Conservation (phyloP, 805 yeast species). For the Ogataea chonburiensis region DNA sequence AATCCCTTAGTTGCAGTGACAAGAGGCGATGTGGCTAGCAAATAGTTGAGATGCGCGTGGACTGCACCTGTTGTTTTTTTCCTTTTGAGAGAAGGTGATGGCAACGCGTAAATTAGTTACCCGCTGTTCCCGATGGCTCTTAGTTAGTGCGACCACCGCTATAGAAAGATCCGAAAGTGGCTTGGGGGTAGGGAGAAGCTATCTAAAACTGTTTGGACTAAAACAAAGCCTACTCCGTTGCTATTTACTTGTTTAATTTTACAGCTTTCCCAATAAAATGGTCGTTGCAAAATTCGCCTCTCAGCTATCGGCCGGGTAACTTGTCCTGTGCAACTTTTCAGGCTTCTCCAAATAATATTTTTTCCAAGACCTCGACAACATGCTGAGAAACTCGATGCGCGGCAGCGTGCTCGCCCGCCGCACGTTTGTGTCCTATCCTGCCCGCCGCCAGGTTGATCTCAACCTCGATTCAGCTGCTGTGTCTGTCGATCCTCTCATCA, state of each 20-base stretch:
- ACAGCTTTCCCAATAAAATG: slow-evolving; percentile 17
- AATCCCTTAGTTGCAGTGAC: slow-evolving; percentile 6
- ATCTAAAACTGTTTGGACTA: slow-evolving; percentile 12
- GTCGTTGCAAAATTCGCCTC: slow-evolving; percentile 18
- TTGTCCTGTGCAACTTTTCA: slow-evolving; percentile 1
- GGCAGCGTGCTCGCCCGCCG: slow-evolving; percentile 2
- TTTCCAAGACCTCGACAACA: slow-evolving; percentile 5
- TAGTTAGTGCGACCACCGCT: slow-evolving; percentile 6
- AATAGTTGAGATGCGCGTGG: slow-evolving; percentile 6
- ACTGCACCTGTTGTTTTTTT: slow-evolving; percentile 5
- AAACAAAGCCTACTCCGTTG: slow-evolving; percentile 15
- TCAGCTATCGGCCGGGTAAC: slow-evolving; percentile 12
- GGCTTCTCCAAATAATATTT: too few species aligned
- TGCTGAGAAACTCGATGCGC: slow-evolving; percentile 5
- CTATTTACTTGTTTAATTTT: slow-evolving; percentile 20
- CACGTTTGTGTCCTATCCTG: slow-evolving; percentile 7
- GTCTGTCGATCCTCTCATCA: slow-evolving; percentile 19
- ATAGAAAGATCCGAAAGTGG: slow-evolving; percentile 1
- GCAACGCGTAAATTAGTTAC: slow-evolving; percentile 14
- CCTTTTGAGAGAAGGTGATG: slow-evolving; percentile 8
- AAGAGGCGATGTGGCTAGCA: slow-evolving; percentile 10
- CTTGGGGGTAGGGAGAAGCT: slow-evolving; percentile 5
- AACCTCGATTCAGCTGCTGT: slow-evolving; percentile 3
- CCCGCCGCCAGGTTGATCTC: slow-evolving; percentile 12
- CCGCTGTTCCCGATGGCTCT: slow-evolving; percentile 16